Conservation (phyloP, 2,329 filamentous ascomycete genomes). For the Cladosporium sp. region DNA sequence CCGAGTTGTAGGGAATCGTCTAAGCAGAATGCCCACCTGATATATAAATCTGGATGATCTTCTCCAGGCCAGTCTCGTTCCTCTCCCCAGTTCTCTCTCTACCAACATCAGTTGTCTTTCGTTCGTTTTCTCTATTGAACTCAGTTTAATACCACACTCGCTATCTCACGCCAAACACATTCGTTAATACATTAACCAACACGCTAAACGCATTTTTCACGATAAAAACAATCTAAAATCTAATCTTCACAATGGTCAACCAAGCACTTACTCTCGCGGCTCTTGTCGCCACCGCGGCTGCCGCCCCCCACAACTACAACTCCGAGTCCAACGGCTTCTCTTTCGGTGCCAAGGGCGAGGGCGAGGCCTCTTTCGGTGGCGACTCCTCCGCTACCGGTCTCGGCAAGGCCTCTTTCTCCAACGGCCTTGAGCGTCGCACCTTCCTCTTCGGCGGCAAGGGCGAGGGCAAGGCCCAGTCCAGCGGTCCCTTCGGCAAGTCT, state of each 20-base stretch:
- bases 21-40: neutral
- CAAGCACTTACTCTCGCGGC: constrained; percentile 10
- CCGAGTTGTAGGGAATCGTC: neutral
- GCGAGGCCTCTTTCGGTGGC: neutral
- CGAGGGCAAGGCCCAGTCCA: neutral
- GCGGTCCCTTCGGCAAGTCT: neutral
- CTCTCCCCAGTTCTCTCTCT: constrained; percentile 3
- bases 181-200: neutral
- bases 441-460: constrained; percentile 4
- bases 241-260: constrained; percentile 11
- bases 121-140: constrained; percentile 8
- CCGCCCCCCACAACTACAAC: constrained; percentile 2
- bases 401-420: neutral
- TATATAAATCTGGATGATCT: neutral
- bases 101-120: constrained; percentile 4
- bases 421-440: constrained; percentile 5
- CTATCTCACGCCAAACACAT: constrained; percentile 5
- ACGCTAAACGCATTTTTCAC: neutral
- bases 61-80: neutral
- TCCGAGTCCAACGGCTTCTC: constrained; percentile 2
- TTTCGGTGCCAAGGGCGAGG: neutral
- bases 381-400: neutral
- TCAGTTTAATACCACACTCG: constrained; percentile 10
- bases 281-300: constrained; percentile 3
- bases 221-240: neutral